Percentiles rank a stretch among this genome's conserved stretches.
Conservation (phyloP, 2,329 filamentous ascomycete species). For the Herpotrichia juniperi region DNA sequence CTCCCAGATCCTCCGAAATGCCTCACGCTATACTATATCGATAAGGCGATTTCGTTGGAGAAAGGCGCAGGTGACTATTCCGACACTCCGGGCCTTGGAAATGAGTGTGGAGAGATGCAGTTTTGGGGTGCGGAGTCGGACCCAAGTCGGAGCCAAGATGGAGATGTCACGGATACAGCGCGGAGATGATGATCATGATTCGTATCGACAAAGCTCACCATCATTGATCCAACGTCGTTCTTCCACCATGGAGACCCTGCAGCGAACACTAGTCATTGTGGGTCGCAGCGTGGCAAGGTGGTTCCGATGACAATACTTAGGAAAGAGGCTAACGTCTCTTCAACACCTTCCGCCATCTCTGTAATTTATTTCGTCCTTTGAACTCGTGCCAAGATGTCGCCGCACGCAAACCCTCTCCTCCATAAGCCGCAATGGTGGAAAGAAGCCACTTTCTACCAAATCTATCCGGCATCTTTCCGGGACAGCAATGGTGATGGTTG, state of each 20-base stretch:
- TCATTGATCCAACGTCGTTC: conserved; percentile 4
- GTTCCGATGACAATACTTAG: conserved; percentile 9
- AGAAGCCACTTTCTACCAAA: conserved; percentile 52
- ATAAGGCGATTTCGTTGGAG: background rate
- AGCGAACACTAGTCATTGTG: background rate
- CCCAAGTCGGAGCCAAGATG: conserved; percentile 20
- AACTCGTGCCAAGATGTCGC: conserved; percentile 22
- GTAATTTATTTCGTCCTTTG: background rate
- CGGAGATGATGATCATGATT: conserved; percentile 13
- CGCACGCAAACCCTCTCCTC: conserved; percentile 23
- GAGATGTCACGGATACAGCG: conserved; percentile 22
- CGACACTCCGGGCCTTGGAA: conserved; percentile 1
- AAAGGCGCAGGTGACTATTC: background rate
- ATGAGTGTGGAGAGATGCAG: conserved; percentile 1
- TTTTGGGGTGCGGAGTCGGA: conserved; percentile 6
- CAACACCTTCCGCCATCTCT: background rate
- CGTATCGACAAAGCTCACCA: background rate
- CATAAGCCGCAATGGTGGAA: conserved; percentile 52
- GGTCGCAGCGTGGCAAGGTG: conserved; percentile 3
- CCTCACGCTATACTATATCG: background rate
- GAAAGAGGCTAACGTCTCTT: conserved; percentile 2
- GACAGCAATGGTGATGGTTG: conserved; percentile 64
- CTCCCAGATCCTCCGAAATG: background rate
- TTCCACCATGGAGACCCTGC: conserved; percentile 1
- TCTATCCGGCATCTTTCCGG: conserved; percentile 55